Evolutionary conservation across 257 asterid species (phyloP), one percentile per base, ranked within the genome.

Genomic region (Orobanche coerulescens): DNA sequence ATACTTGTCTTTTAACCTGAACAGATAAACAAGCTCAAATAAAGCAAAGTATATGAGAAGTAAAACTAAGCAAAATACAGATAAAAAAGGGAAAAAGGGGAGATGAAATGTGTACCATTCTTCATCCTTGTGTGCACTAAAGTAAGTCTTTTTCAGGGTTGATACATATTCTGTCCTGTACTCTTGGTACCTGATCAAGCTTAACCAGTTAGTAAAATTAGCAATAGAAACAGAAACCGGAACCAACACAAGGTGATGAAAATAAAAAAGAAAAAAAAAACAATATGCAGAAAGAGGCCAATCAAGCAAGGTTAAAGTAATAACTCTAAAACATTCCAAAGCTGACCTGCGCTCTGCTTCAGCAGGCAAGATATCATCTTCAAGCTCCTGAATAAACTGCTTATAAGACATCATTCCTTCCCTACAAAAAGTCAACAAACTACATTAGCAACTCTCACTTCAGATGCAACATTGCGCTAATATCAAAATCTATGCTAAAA

Each of bases 381-480:
- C 98, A 75, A 93, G 95, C 84, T 93, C 98, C 86, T 89, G 98
- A 77, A 93, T 93, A 77, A 93, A 93, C 72, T 86, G 98, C 88
- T 93, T 93, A 81, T 93, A 93, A 50, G 98, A 93, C 97, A 88
- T 80, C 96, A 93, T 80, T 61, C 98, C 98, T 76, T 93, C 97
- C 77, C 98, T 93, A 80, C 51, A 64, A 66, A 65, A 69, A 18
- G 14, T 43, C n/a, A 25, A 19, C 31, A 61, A 60, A 31, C 51
- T 24, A 47, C 40, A 51, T 78, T 43, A 73, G 22, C 25, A 44
- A 24, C 33, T 58, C 64, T 14, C 31, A 51, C 49, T 65, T 28
- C 42, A 19, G 31, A 22, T 33, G 24, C 28, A 31, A 64, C 24
- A 40, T 2, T 39, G 42, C 19, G 55, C 66, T 4, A 15, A 2